Conservation (phyloP, 305 asterid species). For the Fraxinus paxiana region DNA sequence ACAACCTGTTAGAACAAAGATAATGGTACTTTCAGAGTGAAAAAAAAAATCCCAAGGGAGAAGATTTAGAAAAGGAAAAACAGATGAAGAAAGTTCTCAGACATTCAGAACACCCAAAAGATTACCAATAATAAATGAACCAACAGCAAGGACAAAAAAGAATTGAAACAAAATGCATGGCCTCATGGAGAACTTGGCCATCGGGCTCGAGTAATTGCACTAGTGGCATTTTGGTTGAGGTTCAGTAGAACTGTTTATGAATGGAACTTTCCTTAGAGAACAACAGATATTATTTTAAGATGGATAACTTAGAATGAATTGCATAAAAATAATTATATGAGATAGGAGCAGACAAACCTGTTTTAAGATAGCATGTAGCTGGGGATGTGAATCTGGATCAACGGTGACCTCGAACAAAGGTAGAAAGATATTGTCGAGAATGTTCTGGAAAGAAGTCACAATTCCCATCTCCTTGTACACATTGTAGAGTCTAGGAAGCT, state of each 20-base stretch:
- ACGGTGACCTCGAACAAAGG: slow-evolving; percentile 95
- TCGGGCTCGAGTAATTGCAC: not conserved
- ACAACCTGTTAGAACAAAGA: slow-evolving; percentile 62
- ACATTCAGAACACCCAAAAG: not conserved
- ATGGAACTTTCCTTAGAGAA: not conserved
- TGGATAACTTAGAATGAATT: slow-evolving; percentile 1
- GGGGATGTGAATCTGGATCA: slow-evolving; percentile 99
- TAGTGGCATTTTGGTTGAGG: not conserved
- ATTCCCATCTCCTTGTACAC: slow-evolving; percentile 98
- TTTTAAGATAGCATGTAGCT: slow-evolving; percentile 83
- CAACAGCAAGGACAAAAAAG: not conserved
- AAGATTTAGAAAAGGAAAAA: not conserved
- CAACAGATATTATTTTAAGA: not conserved
- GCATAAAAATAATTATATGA: slow-evolving; percentile 3
- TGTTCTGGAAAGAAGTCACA: slow-evolving; percentile 95
- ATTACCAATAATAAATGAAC: not conserved
- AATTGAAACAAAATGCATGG: not conserved
- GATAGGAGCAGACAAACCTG: slow-evolving; percentile 51
- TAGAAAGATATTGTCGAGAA: slow-evolving; percentile 90
- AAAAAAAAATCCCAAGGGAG: not conserved
- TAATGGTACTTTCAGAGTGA: not conserved
- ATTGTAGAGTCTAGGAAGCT: slow-evolving; percentile 97
- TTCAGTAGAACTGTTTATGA: not conserved
- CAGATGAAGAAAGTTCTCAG: not conserved
- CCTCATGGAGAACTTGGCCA: not conserved